Percentiles rank a stretch among this genome's conserved stretches.
These are phyloP conservation scores for Nelumbo lutea DNA, from an alignment of 164 flowering plant species.

Conservation along the genomic window DNA sequence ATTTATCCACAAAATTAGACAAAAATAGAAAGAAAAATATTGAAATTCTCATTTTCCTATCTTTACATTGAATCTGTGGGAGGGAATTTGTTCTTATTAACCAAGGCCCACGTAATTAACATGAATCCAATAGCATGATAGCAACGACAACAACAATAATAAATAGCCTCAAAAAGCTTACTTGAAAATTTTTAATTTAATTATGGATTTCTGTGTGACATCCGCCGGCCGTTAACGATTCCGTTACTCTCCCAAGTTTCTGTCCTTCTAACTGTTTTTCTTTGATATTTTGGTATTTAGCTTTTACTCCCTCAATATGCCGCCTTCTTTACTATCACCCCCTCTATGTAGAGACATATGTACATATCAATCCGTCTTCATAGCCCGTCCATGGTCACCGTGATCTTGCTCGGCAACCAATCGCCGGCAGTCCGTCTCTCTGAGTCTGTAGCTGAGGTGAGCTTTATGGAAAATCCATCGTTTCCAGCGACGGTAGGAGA, in stretches of 20 bases:
- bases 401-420: constrained; percentile 44
- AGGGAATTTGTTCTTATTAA: background rate
- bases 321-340: background rate
- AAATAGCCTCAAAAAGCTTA: background rate
- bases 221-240: background rate
- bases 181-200: too few relatives aligned
- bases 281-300: too few relatives aligned
- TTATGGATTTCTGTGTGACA: background rate
- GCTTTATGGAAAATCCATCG: constrained; percentile 25
- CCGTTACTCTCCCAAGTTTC: background rate
- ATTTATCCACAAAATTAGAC: background rate
- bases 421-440: constrained; percentile 32
- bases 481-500: constrained; percentile 6
- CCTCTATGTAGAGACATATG: too few relatives aligned
- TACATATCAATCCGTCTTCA: background rate
- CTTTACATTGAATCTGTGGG: background rate
- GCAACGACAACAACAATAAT: background rate
- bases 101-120: background rate
- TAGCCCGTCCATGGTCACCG: constrained; percentile 17
- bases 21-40: background rate
- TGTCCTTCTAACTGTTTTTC: background rate
- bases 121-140: background rate
- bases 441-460: constrained; percentile 36
- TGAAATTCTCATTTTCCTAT: background rate
- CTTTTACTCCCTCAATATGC: background rate